Evolutionary conservation across 371 early-diverging fungal species (phyloP), one percentile per base, ranked within the genome.

Genomic region (Parasitella parasitica): DNA sequence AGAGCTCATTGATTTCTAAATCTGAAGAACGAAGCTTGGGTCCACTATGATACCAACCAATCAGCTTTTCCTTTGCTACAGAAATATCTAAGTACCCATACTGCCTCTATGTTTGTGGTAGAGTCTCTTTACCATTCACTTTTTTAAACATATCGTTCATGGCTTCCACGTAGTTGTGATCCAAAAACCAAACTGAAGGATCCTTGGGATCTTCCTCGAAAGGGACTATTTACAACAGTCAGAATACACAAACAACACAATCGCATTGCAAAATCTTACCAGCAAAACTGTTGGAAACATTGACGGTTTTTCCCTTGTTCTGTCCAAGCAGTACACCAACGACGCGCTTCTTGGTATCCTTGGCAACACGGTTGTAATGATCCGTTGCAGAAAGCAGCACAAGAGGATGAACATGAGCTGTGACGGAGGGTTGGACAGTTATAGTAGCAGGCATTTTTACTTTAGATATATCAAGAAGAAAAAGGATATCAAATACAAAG

Each of bases 41-140:
- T 30, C 99, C 99, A 76, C 94, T 94, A 83, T 99, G 99, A 80
- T 99, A 99, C 99, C 99, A 99, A 36, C 99, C 99, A 59, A 99
- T 87, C 82, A 99, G 88, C 74, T 89, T 89, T 75, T 99, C 99
- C 84, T 94, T 96, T 51, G 94, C 96, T 95, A 74, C 12, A 20
- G 11, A 43, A 46, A 15, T 56, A 39, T 27, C 8, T 46, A 50
- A 57, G 38, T 7, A 52, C 8, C 22, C 3, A 16, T 50, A n/a
- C 27, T 28, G 11, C 28, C 22, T 63, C 9, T 38, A 37, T 48
- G 24, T 46, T 13, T 20, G 48, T 16, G 15, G n/a, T n/a, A n/a
- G n/a, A n/a, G n/a, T n/a, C n/a, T 32, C 1, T 69, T 64, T 84
- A 93, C 95, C 95, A 77, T 98, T 99, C 28, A 99, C 98, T 84